Evolutionary conservation across 495 filamentous ascomycete species (phyloP).

Genomic region (Penicillium diatomitis): DNA sequence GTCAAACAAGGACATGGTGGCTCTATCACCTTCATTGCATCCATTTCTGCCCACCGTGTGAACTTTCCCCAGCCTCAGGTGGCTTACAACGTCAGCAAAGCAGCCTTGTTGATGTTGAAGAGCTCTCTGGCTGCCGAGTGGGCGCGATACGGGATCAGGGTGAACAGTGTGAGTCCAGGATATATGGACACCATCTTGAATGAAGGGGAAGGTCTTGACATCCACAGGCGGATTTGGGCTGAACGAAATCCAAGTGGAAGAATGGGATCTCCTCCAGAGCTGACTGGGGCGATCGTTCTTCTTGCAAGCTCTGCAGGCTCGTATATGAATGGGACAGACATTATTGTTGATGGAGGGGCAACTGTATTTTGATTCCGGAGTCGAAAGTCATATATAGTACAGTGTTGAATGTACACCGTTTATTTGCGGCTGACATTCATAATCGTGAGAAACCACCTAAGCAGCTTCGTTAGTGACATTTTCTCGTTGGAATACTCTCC

Average conservation of each 20-base stretch:
- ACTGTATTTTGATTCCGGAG: constrained; percentile 3
- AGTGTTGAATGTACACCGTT: too few relatives aligned
- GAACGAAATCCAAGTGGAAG: constrained; percentile 62
- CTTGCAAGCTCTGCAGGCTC: constrained; percentile 61
- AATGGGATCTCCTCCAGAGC: constrained; percentile 63
- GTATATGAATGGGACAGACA: constrained; percentile 75
- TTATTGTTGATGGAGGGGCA: constrained; percentile 41
- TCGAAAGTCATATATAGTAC: too few relatives aligned
- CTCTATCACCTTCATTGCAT: constrained; percentile 56
- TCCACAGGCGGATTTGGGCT: constrained; percentile 71
- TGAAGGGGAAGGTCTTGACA: constrained; percentile 23
- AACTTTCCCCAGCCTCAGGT: constrained; percentile 63
- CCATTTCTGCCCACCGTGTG: constrained; percentile 56
- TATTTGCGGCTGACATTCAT: too few relatives aligned
- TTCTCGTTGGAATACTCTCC: too few relatives aligned
- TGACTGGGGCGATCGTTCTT: constrained; percentile 72
- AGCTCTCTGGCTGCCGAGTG: constrained; percentile 60
- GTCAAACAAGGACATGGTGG: constrained; percentile 44
- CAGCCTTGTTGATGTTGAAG: constrained; percentile 49
- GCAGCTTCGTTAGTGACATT: too few relatives aligned
- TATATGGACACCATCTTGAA: constrained; percentile 78
- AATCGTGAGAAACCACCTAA: too few relatives aligned
- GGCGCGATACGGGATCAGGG: constrained; percentile 52
- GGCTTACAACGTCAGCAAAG: constrained; percentile 64
- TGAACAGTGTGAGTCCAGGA: constrained; percentile 62